Conservation (phyloP, 768 basidiomycete species). For the Calocybe gangraenosa region DNA sequence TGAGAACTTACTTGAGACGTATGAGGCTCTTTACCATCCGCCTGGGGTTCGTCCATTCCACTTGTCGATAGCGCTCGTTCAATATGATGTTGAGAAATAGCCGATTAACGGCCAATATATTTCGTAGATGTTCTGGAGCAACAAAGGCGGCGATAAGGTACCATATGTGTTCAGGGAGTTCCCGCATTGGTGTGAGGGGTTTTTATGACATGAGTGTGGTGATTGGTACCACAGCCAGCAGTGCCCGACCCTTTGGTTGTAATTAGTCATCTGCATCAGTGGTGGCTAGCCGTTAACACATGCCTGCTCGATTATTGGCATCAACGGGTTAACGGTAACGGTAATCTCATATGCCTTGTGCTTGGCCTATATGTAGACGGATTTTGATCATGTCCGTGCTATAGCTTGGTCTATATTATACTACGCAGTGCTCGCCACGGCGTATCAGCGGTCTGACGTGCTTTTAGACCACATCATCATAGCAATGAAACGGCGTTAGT, state of each 20-base stretch:
- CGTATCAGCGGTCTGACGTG: too few relatives aligned
- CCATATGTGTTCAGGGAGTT: slow-evolving; percentile 4
- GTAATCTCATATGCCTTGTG: too few relatives aligned
- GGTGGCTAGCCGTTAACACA: neutral
- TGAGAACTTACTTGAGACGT: neutral
- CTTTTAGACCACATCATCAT: too few relatives aligned
- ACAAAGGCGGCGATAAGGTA: neutral
- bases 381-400: too few relatives aligned
- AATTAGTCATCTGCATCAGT: neutral
- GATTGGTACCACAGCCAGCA: too few relatives aligned
- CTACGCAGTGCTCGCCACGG: too few relatives aligned
- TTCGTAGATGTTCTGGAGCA: neutral
- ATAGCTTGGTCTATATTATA: too few relatives aligned
- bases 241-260: too few relatives aligned
- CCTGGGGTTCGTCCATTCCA: slow-evolving; percentile 2
- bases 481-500: too few relatives aligned
- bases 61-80: neutral
- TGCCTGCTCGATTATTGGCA: neutral
- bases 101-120: slow-evolving; percentile 2
- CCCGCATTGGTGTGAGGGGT: slow-evolving; percentile 1
- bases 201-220: neutral
- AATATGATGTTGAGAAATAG: neutral
- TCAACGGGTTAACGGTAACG: too few relatives aligned
- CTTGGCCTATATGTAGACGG: too few relatives aligned
- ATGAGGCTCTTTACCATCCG: neutral